Evolutionary conservation across 164 flowering plant genomes (phyloP), one percentile per base, ranked within the genome.

Genomic region (Brasenia schreberi): DNA sequence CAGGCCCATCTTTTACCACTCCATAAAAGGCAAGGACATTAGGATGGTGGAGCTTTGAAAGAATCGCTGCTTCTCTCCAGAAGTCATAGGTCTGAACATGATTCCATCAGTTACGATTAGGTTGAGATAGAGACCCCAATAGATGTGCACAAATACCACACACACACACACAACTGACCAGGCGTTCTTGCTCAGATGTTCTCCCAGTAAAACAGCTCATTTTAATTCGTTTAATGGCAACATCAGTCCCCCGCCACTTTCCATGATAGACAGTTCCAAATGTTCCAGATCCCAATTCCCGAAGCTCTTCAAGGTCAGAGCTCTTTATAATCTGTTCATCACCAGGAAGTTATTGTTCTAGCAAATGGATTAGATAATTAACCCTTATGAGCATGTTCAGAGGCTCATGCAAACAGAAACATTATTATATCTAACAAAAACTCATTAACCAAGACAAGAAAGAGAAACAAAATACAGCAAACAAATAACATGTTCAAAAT

Each of bases 251-350:
- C 73, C 95, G 82, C 98, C 96, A 92, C 77, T 90, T 89, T 67
- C 98, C 98, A 81, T 88, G 95, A 75, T 92, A 92, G 19, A 92
- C 98, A 64, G 98, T 92, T 63, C 98, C 98, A 77, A 87, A 92
- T 19, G 98, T 87, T 64, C 98, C 98, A 73, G 98, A 87, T 70
- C 98, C 98, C 18, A 92, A 74, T 77, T 90, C 98, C 71, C 69
- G 85, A 67, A 86, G 77, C 80, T 92, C 95, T 81, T 92, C 98
- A 69, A 92, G 96, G 80, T 92, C 98, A 43, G 82, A 89, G 74
- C 90, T 88, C 77, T 77, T 89, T 63, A 92, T 92, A 39, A 87
- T 70, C 98, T 92, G 75, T 33, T 61, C 1, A 64, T 19, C 18
- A 45, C 18, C 45, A 65, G 27, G 11, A 58, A 64, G 59, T 44